Conservation (phyloP, 2,329 filamentous ascomycete genomes). For the Trichoderma semiorbis region DNA sequence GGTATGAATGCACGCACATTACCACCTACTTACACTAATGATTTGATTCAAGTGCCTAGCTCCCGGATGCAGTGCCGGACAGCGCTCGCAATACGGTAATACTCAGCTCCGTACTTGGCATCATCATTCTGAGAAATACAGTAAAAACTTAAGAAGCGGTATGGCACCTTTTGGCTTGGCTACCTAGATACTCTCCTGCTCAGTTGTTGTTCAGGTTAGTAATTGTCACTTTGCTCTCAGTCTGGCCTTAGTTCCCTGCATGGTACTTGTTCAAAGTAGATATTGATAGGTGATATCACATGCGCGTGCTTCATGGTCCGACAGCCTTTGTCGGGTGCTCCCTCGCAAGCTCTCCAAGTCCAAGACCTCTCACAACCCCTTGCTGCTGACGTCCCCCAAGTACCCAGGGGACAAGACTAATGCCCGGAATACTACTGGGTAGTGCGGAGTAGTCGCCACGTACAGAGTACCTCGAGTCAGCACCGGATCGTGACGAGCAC, state of each 20-base stretch:
- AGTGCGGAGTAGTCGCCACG: background rate
- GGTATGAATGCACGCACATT: background rate
- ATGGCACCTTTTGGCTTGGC: background rate
- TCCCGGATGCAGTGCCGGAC: background rate
- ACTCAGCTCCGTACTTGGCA: background rate
- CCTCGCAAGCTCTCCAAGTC: background rate
- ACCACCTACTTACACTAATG: background rate
- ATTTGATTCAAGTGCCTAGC: background rate
- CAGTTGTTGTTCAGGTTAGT: background rate
- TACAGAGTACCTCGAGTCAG: background rate
- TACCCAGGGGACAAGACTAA: background rate
- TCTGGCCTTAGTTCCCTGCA: background rate
- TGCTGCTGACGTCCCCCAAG: background rate
- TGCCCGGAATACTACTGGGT: background rate
- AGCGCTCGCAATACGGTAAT: background rate
- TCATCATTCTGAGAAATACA: background rate
- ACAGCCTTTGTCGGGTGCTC: background rate
- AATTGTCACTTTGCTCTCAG: background rate
- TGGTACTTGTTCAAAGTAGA: background rate
- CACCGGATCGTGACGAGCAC: background rate
- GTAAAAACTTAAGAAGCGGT: background rate
- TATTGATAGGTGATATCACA: constrained; percentile 3
- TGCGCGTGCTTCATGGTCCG: background rate
- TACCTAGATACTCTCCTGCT: background rate
- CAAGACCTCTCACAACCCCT: background rate